Base-by-base conservation (phyloP, 345 rosid species). In the Boechera retrofracta region DNA sequence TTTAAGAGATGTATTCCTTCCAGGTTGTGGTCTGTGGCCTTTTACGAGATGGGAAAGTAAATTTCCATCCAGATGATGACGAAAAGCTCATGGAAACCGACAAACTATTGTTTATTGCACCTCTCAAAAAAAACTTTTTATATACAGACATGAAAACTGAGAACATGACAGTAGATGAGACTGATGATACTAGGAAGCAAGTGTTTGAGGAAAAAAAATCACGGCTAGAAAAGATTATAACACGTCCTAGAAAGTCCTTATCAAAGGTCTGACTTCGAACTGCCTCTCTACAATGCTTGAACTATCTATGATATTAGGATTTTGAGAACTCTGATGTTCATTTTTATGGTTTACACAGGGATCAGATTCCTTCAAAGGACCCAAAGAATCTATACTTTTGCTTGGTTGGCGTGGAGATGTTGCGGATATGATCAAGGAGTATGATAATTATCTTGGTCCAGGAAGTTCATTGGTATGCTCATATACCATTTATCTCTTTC, bases 331-430 rank as follows among this genome's bases (percentile, higher is more conserved):
- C 11, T 64, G 64, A 58, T 71, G 36, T 49, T 38, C 69, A 66
- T 74, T 41, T 73, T 5, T 55, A 66, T 81, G 66, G 36, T 62
- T 73, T 31, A 41, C 52, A 49, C 82, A 90, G 98, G 86, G 89
- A 77, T 88, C 96, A 24, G 94, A 90, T 52, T 66, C 77, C 53
- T 81, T 79, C 62, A 64, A 72, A 57, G 98, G 98, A 82, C 97
- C 98, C 11, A 90, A 77, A 83, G 98, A 94, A 82, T 83, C 82
- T 67, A 82, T 94, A 82, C 89, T 94, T 74, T 67, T 94, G 75
- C 94, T 94, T 74, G 98, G 98, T 29, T 94, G 98, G 98, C 97
- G 98, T 44, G 80, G 93, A 15, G 97, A 89, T 83, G 84, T 92
- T 81, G 85, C 80, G 32, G 86, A 90, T 72, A 90, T 94, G 98